A percentile compares a stretch with the other conserved stretches of the same genome.
Evolutionary conservation across 2,329 filamentous ascomycete species (phyloP).

Genomic region (Pseudopithomyces chartarum): DNA sequence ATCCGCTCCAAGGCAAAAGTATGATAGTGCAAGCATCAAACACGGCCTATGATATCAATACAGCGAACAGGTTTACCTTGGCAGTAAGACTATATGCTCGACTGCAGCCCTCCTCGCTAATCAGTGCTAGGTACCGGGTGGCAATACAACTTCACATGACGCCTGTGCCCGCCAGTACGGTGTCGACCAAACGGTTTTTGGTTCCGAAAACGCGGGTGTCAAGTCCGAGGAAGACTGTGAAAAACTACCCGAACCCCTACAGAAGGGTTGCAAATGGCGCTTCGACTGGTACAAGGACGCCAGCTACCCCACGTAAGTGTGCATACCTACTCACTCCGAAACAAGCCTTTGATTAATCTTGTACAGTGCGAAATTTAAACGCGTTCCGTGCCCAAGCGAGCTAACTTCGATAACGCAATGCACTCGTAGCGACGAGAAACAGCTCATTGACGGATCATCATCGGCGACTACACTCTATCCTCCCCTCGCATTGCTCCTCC

Average conservation of each 20-base stretch:
- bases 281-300: constrained; percentile 45
- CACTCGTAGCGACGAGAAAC: constrained; percentile 38
- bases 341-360: constrained; percentile 24
- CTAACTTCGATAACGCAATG: constrained; percentile 42
- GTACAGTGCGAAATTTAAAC: constrained; percentile 43
- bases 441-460: constrained; percentile 16
- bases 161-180: constrained; percentile 40
- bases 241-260: constrained; percentile 36
- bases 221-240: constrained; percentile 36
- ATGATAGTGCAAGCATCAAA: constrained; percentile 70
- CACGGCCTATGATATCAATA: constrained; percentile 53
- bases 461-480: constrained; percentile 11
- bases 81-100: constrained; percentile 29
- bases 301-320: constrained; percentile 37
- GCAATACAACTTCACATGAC: constrained; percentile 41
- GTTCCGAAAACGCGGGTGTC: constrained; percentile 33
- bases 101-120: constrained; percentile 13
- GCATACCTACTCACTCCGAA: not conserved
- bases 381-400: constrained; percentile 39
- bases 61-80: constrained; percentile 41
- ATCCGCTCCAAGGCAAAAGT: constrained; percentile 61
- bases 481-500: constrained; percentile 10
- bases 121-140: constrained; percentile 38
- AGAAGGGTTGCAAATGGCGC: constrained; percentile 37
- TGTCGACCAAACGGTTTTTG: constrained; percentile 40